Conservation (phyloP, 306 rosid genomes). For the Medicago ruthenica region DNA sequence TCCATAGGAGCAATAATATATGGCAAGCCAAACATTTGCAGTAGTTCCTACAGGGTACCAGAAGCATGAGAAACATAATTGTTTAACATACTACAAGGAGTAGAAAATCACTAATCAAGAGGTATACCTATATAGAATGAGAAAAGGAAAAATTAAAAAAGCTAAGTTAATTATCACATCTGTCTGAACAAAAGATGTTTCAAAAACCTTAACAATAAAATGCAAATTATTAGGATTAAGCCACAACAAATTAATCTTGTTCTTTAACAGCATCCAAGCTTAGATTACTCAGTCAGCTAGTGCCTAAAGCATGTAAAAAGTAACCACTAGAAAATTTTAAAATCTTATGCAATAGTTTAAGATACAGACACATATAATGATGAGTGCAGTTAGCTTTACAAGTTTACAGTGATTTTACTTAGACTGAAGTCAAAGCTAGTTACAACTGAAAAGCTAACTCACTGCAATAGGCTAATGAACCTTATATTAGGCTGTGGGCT, state of each 20-base stretch:
- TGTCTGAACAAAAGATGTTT: constrained; percentile 3
- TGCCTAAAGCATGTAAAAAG: constrained; percentile 1
- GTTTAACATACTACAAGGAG: constrained; percentile 24
- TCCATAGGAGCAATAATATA: constrained; percentile 98
- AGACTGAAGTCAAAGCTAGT: constrained; percentile 5
- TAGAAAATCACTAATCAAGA: constrained; percentile 25
- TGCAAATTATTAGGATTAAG: constrained; percentile 2
- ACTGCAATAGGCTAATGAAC: constrained; percentile 13
- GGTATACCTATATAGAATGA: constrained; percentile 6
- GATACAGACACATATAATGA: not conserved
- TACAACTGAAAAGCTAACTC: constrained; percentile 1
- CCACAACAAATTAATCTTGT: constrained; percentile 13
- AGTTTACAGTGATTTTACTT: not conserved
- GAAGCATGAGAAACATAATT: constrained; percentile 37
- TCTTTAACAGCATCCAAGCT: not conserved
- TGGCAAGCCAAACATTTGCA: constrained; percentile 97
- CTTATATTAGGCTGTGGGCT: not conserved
- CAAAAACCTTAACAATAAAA: constrained; percentile 11
- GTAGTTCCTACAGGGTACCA: constrained; percentile 67
- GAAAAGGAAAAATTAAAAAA: not conserved
- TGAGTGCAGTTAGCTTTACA: not conserved
- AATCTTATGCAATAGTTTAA: not conserved
- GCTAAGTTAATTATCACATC: not conserved
- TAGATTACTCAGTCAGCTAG: constrained; percentile 4
- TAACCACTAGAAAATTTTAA: not conserved